phyloP scores from a whole-genome alignment of 768 basidiomycete genomes.

The Termitomyces sp. region DNA sequence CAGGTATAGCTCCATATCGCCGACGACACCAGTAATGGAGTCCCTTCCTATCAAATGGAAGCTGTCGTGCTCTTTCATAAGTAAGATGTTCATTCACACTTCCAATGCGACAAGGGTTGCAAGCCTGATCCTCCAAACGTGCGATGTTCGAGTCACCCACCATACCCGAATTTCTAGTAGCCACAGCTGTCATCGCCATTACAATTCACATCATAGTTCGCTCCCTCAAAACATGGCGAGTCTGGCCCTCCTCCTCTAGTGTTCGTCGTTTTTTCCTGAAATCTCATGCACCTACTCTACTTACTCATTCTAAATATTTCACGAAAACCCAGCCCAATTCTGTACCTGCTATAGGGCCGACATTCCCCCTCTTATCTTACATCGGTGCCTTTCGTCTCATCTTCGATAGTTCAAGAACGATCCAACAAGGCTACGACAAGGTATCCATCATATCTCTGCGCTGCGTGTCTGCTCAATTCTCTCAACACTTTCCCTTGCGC shows the following conservation, averaged over 20 bases:
- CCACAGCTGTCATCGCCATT: not conserved
- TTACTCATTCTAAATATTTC: not conserved
- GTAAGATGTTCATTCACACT: too few relatives aligned
- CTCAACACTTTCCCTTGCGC: too few relatives aligned
- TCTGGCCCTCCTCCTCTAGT: not conserved
- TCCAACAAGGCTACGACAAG: constrained; percentile 11
- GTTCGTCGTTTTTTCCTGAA: not conserved
- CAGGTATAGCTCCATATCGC: too few relatives aligned
- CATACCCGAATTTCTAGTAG: not conserved
- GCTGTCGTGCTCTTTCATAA: too few relatives aligned
- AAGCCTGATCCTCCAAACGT: too few relatives aligned
- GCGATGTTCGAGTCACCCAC: not conserved
- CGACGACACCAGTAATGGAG: too few relatives aligned
- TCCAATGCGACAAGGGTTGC: too few relatives aligned
- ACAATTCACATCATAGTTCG: not conserved
- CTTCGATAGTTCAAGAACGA: constrained; percentile 5
- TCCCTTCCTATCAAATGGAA: too few relatives aligned
- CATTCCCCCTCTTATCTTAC: constrained; percentile 7
- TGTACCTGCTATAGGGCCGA: constrained; percentile 7
- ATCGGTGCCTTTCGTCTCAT: constrained; percentile 5
- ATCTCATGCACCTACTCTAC: too few relatives aligned
- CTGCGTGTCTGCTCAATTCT: too few relatives aligned
- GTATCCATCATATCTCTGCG: not conserved
- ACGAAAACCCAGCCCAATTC: not conserved
- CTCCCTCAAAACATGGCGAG: not conserved